Evolutionary conservation across 2,329 filamentous ascomycete species (phyloP), one percentile per base, ranked within the genome.

Genomic region (Pseudogymnoascus pannorum): DNA sequence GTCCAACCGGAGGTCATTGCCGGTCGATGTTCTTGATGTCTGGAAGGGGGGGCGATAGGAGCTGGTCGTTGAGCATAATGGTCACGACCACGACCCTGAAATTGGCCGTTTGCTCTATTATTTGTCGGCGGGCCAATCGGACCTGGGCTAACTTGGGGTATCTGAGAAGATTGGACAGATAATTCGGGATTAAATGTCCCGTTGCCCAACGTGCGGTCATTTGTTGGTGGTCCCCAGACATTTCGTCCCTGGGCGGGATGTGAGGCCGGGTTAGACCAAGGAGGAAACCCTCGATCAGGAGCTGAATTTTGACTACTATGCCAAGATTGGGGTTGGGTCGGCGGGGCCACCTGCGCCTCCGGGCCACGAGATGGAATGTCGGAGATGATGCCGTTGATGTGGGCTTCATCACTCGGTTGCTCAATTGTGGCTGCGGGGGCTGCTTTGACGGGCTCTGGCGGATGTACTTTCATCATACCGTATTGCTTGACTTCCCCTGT

Each of bases 211-310:
- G 84, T 86, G 60, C 86, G 81, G 66, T 89, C 86, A 67, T 83
- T 87, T 60, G 84, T 84, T n/a, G 86, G 87, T 44, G 87, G 84
- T 16, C 86, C 88, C 89, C 89, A 92, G 16, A 92, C 87, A 69
- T 87, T 90, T 57, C 81, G 78, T 11, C 70, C 73, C 57, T 79
- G 80, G 36, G 75, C 70, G 18, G 71, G 70, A 26, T 75, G 69
- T 12, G 67, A 67, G 12, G 66, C 65, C 35, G 67, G 63, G 33
- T 67, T 68, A 26, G 75, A 75, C 83, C 84, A 86, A 1, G 78
- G 74, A 9, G 78, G 71, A 59, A 78, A 79, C 11, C 48, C 48
- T 54, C 79, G 76, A 18, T 85, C 82, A 22, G 70, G 64, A 29
- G 68, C 68, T 33, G 72, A 68, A 33, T 70, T 44, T 14, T 69